A percentile compares a stretch with the other conserved stretches of the same genome.
Conservation (phyloP, 345 rosid genomes). For the Populus euphratica region DNA sequence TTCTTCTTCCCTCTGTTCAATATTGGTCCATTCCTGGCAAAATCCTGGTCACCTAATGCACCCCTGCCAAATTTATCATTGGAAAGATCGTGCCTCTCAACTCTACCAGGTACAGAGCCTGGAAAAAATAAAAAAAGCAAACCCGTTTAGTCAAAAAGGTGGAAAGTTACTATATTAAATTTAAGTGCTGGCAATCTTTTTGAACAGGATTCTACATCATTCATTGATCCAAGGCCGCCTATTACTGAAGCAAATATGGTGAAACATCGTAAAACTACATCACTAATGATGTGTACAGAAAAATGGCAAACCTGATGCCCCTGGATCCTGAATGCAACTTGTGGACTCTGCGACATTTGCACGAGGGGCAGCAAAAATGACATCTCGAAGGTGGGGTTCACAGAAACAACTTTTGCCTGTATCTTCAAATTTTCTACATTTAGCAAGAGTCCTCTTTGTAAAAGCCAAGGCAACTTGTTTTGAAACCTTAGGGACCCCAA, state of each 20-base stretch:
- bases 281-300: background rate
- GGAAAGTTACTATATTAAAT: background rate
- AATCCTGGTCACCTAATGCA: conserved; percentile 25
- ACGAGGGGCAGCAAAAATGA: conserved; percentile 29
- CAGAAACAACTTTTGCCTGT: conserved; percentile 55
- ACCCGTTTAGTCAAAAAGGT: background rate
- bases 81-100: conserved; percentile 16
- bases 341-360: conserved; percentile 19
- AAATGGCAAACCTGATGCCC: conserved; percentile 33
- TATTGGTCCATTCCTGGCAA: conserved; percentile 39
- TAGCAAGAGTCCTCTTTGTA: conserved; percentile 48
- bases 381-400: conserved; percentile 48
- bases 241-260: background rate
- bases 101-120: conserved; percentile 18
- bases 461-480: conserved; percentile 50
- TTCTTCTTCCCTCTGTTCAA: conserved; percentile 50
- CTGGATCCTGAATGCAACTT: conserved; percentile 6
- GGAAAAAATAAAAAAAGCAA: background rate
- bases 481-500: conserved; percentile 43
- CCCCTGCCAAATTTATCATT: conserved; percentile 20
- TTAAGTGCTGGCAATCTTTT: background rate
- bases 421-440: conserved; percentile 51
- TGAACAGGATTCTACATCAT: background rate
- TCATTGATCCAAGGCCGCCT: background rate
- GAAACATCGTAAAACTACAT: background rate